phyloP scores from a whole-genome alignment of 148 eudicot genomes.

The Camellia granthamiana region DNA sequence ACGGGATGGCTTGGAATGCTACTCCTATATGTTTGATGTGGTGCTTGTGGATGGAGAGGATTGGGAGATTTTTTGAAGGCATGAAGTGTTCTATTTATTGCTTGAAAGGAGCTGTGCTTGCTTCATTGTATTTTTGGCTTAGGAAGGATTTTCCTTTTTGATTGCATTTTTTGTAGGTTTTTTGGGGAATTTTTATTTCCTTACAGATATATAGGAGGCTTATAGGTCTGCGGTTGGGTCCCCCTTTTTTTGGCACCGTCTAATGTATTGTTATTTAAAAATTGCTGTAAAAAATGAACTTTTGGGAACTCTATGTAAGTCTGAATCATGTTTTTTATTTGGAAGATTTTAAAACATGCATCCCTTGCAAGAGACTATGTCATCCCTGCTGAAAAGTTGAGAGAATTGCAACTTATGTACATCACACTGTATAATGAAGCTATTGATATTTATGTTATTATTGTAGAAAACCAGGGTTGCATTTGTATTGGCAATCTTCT shows the following conservation, averaged over 20 bases:
- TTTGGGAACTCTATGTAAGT: background rate
- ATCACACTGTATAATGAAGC: background rate
- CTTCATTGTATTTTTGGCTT: background rate
- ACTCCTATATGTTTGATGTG: background rate
- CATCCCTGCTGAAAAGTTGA: background rate
- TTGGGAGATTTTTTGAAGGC: background rate
- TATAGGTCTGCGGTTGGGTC: background rate
- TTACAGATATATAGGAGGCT: background rate
- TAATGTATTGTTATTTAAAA: background rate
- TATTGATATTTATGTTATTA: background rate
- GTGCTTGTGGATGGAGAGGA: background rate
- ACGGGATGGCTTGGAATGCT: background rate
- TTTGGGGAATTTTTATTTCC: background rate
- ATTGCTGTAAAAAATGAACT: background rate
- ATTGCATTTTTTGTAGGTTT: background rate
- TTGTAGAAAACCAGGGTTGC: background rate
- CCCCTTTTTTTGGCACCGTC: background rate
- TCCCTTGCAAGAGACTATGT: background rate
- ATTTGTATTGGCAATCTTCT: background rate
- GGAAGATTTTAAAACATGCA: background rate
- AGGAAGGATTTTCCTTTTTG: background rate
- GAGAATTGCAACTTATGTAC: slow-evolving; percentile 3
- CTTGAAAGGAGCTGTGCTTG: background rate
- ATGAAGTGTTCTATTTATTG: background rate
- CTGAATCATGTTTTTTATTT: background rate